Evolutionary conservation across 768 basidiomycete genomes (phyloP).

Genomic region (Panaeolus papilionaceus): DNA sequence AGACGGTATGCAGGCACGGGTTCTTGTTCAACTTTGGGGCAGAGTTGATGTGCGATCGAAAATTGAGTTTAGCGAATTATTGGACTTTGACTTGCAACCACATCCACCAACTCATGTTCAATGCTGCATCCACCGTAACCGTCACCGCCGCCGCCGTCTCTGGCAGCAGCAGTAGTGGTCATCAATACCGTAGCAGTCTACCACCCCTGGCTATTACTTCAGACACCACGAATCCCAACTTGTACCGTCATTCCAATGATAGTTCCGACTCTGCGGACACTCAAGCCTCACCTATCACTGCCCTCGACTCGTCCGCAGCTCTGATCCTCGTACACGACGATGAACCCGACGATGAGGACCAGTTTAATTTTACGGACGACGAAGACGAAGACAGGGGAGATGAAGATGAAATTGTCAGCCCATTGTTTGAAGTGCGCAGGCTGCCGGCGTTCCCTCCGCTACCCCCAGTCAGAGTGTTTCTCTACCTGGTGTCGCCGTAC

Average conservation of each 20-base stretch:
- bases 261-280: constrained; percentile 18
- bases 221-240: constrained; percentile 8
- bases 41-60: constrained; percentile 11
- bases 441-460: constrained; percentile 55
- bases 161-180: not conserved
- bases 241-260: constrained; percentile 15
- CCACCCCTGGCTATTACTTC: constrained; percentile 15
- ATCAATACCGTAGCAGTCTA: constrained; percentile 10
- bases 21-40: constrained; percentile 10
- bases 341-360: constrained; percentile 17
- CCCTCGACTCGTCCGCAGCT: constrained; percentile 18
- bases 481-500: constrained; percentile 73
- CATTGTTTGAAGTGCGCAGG: constrained; percentile 49
- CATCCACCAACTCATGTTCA: constrained; percentile 12
- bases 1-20: constrained; percentile 13
- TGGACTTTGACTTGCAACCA: not conserved
- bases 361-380: constrained; percentile 22
- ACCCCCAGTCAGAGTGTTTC: constrained; percentile 60
- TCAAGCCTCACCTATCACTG: constrained; percentile 21
- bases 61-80: constrained; percentile 3
- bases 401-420: constrained; percentile 47
- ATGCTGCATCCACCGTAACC: constrained; percentile 12
- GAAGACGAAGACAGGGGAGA: constrained; percentile 32
- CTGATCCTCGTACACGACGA: constrained; percentile 23
- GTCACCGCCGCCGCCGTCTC: constrained; percentile 15